phyloP scores from a whole-genome alignment of 768 basidiomycete species.

The Cubamyces sp. region DNA sequence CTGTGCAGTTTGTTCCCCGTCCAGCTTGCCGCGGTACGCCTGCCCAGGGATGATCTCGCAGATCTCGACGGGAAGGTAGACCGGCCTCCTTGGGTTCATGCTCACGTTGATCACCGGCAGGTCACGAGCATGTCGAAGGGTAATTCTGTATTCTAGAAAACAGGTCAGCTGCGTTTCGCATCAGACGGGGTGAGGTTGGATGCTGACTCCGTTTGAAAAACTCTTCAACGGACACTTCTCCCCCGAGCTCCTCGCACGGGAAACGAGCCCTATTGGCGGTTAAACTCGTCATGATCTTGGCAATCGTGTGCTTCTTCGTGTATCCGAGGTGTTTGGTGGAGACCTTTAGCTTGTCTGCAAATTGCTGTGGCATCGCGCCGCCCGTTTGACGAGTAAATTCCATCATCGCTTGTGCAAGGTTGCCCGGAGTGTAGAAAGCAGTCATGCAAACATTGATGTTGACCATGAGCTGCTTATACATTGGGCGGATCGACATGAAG shows the following conservation, averaged over 20 bases:
- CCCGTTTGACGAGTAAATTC: conserved; percentile 48
- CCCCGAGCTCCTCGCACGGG: conserved; percentile 58
- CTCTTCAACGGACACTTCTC: conserved; percentile 58
- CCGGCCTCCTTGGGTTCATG: conserved; percentile 30
- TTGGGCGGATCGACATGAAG: conserved; percentile 54
- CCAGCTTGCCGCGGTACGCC: conserved; percentile 63
- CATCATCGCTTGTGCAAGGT: conserved; percentile 60
- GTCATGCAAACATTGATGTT: conserved; percentile 60
- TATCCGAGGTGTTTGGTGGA: conserved; percentile 60
- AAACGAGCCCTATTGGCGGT: conserved; percentile 45
- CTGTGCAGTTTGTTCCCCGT: conserved; percentile 59
- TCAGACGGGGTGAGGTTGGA: conserved; percentile 3
- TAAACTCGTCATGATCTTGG: conserved; percentile 27
- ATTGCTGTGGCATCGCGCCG: conserved; percentile 50
- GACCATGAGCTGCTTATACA: conserved; percentile 52
- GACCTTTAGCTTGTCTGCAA: conserved; percentile 60
- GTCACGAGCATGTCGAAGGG: conserved; percentile 44
- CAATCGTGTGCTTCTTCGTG: conserved; percentile 49
- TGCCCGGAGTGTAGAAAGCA: conserved; percentile 61
- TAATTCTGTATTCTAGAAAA: conserved; percentile 59
- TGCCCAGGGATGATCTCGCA: conserved; percentile 66
- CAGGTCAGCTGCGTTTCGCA: background rate
- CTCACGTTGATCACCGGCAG: conserved; percentile 43
- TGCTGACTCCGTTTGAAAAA: conserved; percentile 68
- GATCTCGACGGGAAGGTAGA: conserved; percentile 67